phyloP scores from a whole-genome alignment of 331 rosid species.

The Erythrophleum ivorense region DNA sequence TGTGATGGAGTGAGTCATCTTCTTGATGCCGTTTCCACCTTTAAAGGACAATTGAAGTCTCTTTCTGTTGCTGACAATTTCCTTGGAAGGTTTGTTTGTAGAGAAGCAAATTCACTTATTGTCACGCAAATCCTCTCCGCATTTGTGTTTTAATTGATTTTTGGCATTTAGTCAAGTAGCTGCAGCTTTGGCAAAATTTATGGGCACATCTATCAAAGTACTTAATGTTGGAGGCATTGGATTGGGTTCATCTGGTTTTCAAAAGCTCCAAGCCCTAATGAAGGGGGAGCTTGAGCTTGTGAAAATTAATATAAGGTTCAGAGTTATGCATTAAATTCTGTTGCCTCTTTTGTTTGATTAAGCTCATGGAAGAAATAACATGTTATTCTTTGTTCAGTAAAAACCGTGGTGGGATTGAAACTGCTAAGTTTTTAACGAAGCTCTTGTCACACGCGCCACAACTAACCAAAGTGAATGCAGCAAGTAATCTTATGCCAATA shows the following conservation, averaged over 20 bases:
- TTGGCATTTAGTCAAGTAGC: constrained; percentile 68
- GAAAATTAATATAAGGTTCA: constrained; percentile 77
- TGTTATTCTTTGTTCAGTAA: constrained; percentile 58
- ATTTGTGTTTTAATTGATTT: constrained; percentile 40
- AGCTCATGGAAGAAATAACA: constrained; percentile 32
- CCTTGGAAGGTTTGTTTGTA: constrained; percentile 81
- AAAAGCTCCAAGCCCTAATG: constrained; percentile 55
- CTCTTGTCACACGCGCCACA: constrained; percentile 68
- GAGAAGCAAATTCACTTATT: constrained; percentile 32
- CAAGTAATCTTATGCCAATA: constrained; percentile 73
- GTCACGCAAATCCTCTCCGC: constrained; percentile 34
- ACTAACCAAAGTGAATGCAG: constrained; percentile 71
- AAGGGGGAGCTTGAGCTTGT: constrained; percentile 58
- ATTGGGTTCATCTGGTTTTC: constrained; percentile 75
- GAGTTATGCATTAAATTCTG: constrained; percentile 31
- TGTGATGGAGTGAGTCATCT: constrained; percentile 63
- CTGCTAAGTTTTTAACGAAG: constrained; percentile 71
- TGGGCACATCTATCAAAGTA: constrained; percentile 61
- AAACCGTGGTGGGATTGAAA: constrained; percentile 80
- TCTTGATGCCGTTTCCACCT: constrained; percentile 59
- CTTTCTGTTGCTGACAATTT: constrained; percentile 82
- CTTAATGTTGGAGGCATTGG: constrained; percentile 71
- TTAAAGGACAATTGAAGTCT: constrained; percentile 68
- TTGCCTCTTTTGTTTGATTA: constrained; percentile 33
- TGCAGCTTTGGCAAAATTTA: constrained; percentile 62